Evolutionary conservation across 148 eudicot species (phyloP).

Genomic region (Amaranthus hypochondriacus): DNA sequence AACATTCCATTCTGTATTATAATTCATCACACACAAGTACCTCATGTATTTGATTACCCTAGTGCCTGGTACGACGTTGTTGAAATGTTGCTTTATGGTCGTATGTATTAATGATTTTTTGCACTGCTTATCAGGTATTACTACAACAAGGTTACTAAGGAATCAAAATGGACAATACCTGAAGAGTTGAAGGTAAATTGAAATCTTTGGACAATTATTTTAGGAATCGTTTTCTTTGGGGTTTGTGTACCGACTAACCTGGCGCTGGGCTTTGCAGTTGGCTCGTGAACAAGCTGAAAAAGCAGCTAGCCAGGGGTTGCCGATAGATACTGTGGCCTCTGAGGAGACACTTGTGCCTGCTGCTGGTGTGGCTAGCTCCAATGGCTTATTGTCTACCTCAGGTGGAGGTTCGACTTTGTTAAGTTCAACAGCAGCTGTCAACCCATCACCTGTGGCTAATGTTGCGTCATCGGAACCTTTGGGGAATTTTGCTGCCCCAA

Average conservation of each 20-base stretch:
- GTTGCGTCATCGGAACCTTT: constrained; percentile 43
- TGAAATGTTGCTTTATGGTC: not conserved
- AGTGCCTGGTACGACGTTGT: not conserved
- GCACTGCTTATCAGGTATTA: constrained; percentile 61
- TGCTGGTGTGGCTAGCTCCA: constrained; percentile 35
- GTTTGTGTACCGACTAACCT: not conserved
- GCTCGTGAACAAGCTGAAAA: constrained; percentile 90
- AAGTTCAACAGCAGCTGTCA: constrained; percentile 39
- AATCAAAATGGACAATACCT: constrained; percentile 93
- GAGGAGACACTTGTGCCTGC: constrained; percentile 40
- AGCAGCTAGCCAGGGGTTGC: constrained; percentile 40
- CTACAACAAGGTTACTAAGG: constrained; percentile 84
- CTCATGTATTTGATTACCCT: not conserved
- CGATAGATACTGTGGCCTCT: constrained; percentile 35
- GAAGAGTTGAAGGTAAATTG: constrained; percentile 79
- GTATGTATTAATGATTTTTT: not conserved
- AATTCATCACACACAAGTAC: not conserved
- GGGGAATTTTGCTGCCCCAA: constrained; percentile 25
- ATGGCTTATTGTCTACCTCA: constrained; percentile 31
- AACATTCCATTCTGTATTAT: constrained; percentile 1
- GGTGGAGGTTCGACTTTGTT: constrained; percentile 48
- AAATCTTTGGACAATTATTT: not conserved
- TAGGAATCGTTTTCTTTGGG: not conserved
- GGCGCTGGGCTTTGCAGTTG: constrained; percentile 37
- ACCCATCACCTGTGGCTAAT: constrained; percentile 38